Conservation (phyloP, 2,329 filamentous ascomycete species). For the Ceratocystiopsis minuta region DNA sequence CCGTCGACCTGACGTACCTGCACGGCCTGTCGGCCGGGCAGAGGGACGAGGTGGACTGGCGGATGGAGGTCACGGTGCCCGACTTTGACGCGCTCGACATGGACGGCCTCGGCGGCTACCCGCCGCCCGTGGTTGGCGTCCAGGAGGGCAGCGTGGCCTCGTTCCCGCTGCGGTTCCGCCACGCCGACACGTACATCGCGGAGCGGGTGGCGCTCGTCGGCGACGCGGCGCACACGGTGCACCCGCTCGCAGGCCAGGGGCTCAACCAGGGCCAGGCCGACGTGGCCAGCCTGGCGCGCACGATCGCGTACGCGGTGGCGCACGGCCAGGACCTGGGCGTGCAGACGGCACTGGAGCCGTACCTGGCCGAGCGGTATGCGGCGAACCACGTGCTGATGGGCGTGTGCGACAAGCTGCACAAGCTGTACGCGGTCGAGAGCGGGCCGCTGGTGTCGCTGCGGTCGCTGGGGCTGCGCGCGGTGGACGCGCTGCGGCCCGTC, state of each 20-base stretch:
- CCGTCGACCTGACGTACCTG: constrained; percentile 69
- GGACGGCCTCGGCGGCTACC: constrained; percentile 34
- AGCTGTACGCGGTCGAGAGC: constrained; percentile 65
- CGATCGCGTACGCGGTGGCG: constrained; percentile 56
- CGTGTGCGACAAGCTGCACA: constrained; percentile 79
- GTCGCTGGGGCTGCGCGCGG: constrained; percentile 56
- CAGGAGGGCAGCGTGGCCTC: constrained; percentile 69
- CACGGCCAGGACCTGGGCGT: constrained; percentile 81
- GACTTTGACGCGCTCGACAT: constrained; percentile 20
- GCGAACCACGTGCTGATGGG: constrained; percentile 65
- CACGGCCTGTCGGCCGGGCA: constrained; percentile 33
- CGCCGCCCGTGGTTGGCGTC: constrained; percentile 44
- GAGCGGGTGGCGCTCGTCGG: constrained; percentile 85
- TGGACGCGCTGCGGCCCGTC: constrained; percentile 55
- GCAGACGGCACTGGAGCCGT: constrained; percentile 59
- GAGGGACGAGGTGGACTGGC: constrained; percentile 46
- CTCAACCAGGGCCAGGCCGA: constrained; percentile 88
- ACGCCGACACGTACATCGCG: constrained; percentile 83
- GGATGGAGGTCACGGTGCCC: constrained; percentile 39
- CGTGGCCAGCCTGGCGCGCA: constrained; percentile 57
- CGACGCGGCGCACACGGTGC: constrained; percentile 87
- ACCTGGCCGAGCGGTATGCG: constrained; percentile 64
- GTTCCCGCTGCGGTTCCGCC: constrained; percentile 79
- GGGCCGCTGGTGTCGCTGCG: constrained; percentile 67
- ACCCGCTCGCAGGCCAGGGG: constrained; percentile 86